phyloP scores from a whole-genome alignment of 2,329 filamentous ascomycete genomes.

The Pseudogymnoascus sp. region DNA sequence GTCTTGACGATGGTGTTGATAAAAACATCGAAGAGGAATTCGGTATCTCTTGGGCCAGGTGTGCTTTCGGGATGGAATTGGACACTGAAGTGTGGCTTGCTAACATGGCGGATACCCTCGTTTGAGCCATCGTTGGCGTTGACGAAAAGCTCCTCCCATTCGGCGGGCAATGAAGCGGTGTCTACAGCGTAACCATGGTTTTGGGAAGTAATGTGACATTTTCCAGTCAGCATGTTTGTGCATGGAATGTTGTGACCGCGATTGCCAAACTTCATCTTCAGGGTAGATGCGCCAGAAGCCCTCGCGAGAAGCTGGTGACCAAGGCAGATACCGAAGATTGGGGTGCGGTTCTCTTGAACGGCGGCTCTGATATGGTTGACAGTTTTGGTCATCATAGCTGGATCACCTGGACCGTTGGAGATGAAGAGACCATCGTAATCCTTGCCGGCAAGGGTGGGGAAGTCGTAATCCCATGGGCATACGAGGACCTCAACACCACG shows the following conservation, averaged over 20 bases:
- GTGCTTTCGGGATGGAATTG: conserved; percentile 98
- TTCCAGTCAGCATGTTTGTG: conserved; percentile 89
- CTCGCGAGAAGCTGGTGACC: conserved; percentile 89
- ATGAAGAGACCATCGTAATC: conserved; percentile 96
- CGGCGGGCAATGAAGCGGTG: conserved; percentile 60
- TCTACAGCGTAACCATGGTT: conserved; percentile 97
- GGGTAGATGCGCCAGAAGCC: conserved; percentile 74
- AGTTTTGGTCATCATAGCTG: conserved; percentile 78
- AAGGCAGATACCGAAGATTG: conserved; percentile 96
- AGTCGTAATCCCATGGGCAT: conserved; percentile 93
- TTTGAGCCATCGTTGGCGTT: conserved; percentile 98
- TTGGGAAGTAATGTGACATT: conserved; percentile 97
- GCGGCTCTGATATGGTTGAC: conserved; percentile 80
- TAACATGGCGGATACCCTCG: conserved; percentile 85
- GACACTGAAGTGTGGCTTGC: conserved; percentile 93
- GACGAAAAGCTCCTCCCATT: conserved; percentile 91
- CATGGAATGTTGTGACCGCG: conserved; percentile 97
- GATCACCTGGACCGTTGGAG: conserved; percentile 96
- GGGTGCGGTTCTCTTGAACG: conserved; percentile 72
- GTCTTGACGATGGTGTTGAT: conserved; percentile 73
- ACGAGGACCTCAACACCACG: conserved; percentile 91
- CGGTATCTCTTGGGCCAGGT: conserved; percentile 88
- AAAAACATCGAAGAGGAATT: conserved; percentile 96
- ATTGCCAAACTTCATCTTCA: conserved; percentile 99
- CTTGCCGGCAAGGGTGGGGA: conserved; percentile 64